These are phyloP conservation scores for Mollisia scopiformis DNA, from an alignment of 2,329 filamentous ascomycete species.

Conservation along the genomic window DNA sequence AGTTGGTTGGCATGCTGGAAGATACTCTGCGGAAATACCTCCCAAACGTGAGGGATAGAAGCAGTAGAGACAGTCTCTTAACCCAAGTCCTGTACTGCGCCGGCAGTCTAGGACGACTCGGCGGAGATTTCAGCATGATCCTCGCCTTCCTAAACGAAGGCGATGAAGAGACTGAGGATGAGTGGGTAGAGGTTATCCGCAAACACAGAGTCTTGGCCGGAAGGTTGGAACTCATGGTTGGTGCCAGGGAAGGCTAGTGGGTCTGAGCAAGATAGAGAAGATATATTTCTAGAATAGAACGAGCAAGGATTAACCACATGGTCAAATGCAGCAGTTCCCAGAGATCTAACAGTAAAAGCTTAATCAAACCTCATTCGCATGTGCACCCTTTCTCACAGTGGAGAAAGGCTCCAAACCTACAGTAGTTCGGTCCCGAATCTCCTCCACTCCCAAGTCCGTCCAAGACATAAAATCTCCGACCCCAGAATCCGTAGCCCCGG, in stretches of 20 bases:
- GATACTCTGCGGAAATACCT: constrained; percentile 77
- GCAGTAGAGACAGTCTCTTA: constrained; percentile 81
- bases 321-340: background rate
- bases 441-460: no score
- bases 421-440: background rate
- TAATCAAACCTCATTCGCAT: background rate
- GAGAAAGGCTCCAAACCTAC: background rate
- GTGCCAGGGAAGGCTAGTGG: constrained; percentile 35
- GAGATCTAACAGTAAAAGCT: background rate
- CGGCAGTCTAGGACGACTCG: constrained; percentile 84
- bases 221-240: constrained; percentile 70
- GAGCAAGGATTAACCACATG: background rate
- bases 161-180: constrained; percentile 34
- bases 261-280: background rate
- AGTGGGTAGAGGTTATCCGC: constrained; percentile 90
- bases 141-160: constrained; percentile 60
- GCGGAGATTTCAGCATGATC: constrained; percentile 90
- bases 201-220: constrained; percentile 86
- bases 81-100: constrained; percentile 95
- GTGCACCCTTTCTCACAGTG: background rate
- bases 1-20: constrained; percentile 80
- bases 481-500: no score
- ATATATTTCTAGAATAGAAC: constrained; percentile 1
- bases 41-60: constrained; percentile 78
- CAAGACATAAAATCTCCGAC: no score